A percentile compares a stretch with the other conserved stretches of the same genome.
phyloP scores from a whole-genome alignment of 768 basidiomycete species.

The Pisolithus sp. region DNA sequence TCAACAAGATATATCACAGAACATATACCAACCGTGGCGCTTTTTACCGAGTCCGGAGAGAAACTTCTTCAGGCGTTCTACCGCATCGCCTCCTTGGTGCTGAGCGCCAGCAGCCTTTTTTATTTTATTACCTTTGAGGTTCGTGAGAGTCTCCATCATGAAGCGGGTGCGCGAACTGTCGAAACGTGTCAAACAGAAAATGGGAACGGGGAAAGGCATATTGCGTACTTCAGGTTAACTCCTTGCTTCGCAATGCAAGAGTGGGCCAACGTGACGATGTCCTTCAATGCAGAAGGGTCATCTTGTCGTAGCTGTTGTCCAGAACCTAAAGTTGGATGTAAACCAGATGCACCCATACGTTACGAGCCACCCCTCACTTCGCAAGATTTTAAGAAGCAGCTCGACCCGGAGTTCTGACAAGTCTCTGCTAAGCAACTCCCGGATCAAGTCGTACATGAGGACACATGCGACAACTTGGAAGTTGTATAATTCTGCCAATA shows the following conservation, averaged over 20 bases:
- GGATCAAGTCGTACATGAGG: constrained; percentile 87
- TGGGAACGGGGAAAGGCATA: background rate
- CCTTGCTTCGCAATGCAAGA: constrained; percentile 53
- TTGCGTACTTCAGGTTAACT: constrained; percentile 42
- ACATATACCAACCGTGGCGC: constrained; percentile 46
- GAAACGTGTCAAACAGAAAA: constrained; percentile 1
- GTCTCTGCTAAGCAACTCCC: constrained; percentile 55
- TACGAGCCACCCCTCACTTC: constrained; percentile 47
- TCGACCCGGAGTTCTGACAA: constrained; percentile 81
- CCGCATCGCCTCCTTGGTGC: constrained; percentile 68
- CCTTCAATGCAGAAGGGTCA: constrained; percentile 87
- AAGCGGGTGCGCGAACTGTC: constrained; percentile 83
- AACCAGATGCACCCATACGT: background rate
- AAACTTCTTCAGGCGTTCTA: constrained; percentile 86
- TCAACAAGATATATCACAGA: background rate
- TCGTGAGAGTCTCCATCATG: constrained; percentile 90
- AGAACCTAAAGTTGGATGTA: constrained; percentile 53
- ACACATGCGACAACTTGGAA: constrained; percentile 88
- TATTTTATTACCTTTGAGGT: constrained; percentile 87
- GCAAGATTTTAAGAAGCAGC: constrained; percentile 74
- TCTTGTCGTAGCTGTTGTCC: constrained; percentile 88
- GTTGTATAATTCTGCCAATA: constrained; percentile 92
- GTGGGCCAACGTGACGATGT: constrained; percentile 82
- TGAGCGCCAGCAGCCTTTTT: constrained; percentile 57
- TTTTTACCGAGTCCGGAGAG: constrained; percentile 70